phyloP scores from a whole-genome alignment of 2,329 filamentous ascomycete species.

The Fonsecaea nubica region DNA sequence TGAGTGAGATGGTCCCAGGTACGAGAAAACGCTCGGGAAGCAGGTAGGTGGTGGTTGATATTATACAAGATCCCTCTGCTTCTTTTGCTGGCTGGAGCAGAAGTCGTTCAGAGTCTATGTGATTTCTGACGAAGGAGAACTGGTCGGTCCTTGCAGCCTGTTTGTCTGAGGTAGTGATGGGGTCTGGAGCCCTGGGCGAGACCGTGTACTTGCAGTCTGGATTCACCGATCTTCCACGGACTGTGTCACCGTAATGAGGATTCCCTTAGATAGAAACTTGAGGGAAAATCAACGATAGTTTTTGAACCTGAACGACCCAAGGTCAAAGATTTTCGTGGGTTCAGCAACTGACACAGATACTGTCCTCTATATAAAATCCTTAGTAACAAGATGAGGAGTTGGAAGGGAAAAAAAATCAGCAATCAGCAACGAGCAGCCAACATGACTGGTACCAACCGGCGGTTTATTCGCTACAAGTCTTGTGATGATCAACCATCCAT shows the following conservation, averaged over 20 bases:
- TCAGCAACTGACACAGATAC: not conserved
- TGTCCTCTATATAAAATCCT: slow-evolving; percentile 6
- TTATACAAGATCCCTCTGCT: not conserved
- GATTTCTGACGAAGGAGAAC: slow-evolving; percentile 12
- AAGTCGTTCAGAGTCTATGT: not conserved
- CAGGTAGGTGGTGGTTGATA: not conserved
- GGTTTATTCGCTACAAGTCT: slow-evolving; percentile 21
- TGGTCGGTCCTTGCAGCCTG: slow-evolving; percentile 7
- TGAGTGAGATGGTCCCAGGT: slow-evolving; percentile 26
- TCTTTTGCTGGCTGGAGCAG: slow-evolving; percentile 22
- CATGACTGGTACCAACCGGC: slow-evolving; percentile 9
- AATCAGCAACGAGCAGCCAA: slow-evolving; percentile 1
- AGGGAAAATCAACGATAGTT: not conserved
- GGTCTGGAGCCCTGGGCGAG: slow-evolving; percentile 22
- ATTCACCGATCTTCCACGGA: slow-evolving; percentile 17
- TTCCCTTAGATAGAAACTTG: slow-evolving; percentile 1
- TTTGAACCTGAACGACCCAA: not conserved
- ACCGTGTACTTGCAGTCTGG: slow-evolving; percentile 24
- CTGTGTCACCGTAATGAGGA: slow-evolving; percentile 20
- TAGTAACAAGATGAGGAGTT: not conserved
- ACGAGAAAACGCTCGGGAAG: not conserved
- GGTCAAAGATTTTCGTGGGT: not conserved
- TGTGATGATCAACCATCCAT: slow-evolving; percentile 21
- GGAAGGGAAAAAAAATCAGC: slow-evolving; percentile 5
- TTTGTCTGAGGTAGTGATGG: not conserved